Evolutionary conservation across 371 early-diverging fungal species (phyloP).

Genomic region (Nosema muscidifuracis): DNA sequence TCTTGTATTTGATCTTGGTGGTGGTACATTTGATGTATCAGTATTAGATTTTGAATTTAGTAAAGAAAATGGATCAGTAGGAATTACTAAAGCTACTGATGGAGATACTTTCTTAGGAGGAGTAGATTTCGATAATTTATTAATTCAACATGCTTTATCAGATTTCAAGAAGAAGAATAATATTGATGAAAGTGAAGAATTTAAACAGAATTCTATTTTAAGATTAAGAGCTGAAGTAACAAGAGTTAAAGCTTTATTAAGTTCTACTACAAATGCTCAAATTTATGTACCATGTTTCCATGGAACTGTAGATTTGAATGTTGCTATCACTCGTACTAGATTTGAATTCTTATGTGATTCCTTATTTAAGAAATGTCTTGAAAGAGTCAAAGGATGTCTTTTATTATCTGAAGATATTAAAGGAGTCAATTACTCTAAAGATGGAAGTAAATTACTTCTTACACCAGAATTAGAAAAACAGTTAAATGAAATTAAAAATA

Average conservation of each 20-base stretch:
- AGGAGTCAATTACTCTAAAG: slow-evolving; percentile 28
- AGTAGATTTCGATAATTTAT: slow-evolving; percentile 87
- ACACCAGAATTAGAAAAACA: slow-evolving; percentile 38
- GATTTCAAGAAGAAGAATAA: slow-evolving; percentile 74
- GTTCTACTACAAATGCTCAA: slow-evolving; percentile 75
- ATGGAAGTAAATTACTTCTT: slow-evolving; percentile 37
- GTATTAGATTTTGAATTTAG: slow-evolving; percentile 80
- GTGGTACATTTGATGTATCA: slow-evolving; percentile 93
- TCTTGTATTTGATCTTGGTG: slow-evolving; percentile 88
- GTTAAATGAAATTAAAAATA: slow-evolving; percentile 4
- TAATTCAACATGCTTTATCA: slow-evolving; percentile 75
- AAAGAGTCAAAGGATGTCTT: slow-evolving; percentile 42
- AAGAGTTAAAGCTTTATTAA: slow-evolving; percentile 64
- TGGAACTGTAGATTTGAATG: slow-evolving; percentile 67
- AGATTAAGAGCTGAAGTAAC: slow-evolving; percentile 54
- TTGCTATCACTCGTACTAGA: slow-evolving; percentile 43
- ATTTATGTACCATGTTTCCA: slow-evolving; percentile 74
- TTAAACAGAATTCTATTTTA: slow-evolving; percentile 48
- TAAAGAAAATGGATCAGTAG: slow-evolving; percentile 66
- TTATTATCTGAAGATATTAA: slow-evolving; percentile 9
- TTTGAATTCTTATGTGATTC: slow-evolving; percentile 46
- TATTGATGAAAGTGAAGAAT: slow-evolving; percentile 2
- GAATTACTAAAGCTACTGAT: slow-evolving; percentile 80
- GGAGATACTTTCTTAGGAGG: slow-evolving; percentile 96
- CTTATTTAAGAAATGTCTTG: slow-evolving; percentile 44